Evolutionary conservation across 2,329 filamentous ascomycete species (phyloP).

Genomic region (Bipolaris oryzae): DNA sequence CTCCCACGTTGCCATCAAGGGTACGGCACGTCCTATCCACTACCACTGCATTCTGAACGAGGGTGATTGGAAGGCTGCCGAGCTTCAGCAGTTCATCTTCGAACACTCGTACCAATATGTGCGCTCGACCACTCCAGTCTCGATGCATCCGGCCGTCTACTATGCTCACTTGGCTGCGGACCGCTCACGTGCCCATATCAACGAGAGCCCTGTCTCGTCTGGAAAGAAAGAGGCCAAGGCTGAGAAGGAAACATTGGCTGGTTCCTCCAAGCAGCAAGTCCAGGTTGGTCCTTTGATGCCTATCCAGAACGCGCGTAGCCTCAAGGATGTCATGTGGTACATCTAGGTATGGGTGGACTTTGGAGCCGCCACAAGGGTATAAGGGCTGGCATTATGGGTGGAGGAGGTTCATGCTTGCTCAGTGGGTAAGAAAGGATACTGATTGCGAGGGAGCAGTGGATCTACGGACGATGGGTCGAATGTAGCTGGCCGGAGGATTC

Average conservation of each 20-base stretch:
- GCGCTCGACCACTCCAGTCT: conserved; percentile 90
- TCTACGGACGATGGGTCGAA: conserved; percentile 7
- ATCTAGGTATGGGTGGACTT: conserved; percentile 43
- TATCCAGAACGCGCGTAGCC: conserved; percentile 49
- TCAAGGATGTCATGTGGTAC: conserved; percentile 57
- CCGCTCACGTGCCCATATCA: conserved; percentile 78
- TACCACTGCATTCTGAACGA: conserved; percentile 92
- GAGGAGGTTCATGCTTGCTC: neutral
- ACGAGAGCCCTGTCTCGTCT: conserved; percentile 48
- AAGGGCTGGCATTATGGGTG: neutral
- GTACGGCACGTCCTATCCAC: conserved; percentile 88
- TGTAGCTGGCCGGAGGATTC: neutral
- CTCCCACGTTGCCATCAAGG: conserved; percentile 82
- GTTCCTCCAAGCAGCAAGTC: conserved; percentile 38
- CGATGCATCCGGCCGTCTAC: conserved; percentile 86
- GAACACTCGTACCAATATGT: conserved; percentile 94
- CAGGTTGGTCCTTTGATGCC: conserved; percentile 50
- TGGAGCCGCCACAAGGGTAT: neutral
- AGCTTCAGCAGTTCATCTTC: conserved; percentile 87
- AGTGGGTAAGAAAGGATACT: neutral
- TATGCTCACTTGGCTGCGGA: conserved; percentile 90
- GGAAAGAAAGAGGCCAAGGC: conserved; percentile 47
- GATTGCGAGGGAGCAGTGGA: conserved; percentile 1
- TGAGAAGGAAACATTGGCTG: conserved; percentile 35
- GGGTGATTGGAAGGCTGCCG: conserved; percentile 67